Conservation (phyloP, 495 filamentous ascomycete species). For the Astrocystis sublimbata region DNA sequence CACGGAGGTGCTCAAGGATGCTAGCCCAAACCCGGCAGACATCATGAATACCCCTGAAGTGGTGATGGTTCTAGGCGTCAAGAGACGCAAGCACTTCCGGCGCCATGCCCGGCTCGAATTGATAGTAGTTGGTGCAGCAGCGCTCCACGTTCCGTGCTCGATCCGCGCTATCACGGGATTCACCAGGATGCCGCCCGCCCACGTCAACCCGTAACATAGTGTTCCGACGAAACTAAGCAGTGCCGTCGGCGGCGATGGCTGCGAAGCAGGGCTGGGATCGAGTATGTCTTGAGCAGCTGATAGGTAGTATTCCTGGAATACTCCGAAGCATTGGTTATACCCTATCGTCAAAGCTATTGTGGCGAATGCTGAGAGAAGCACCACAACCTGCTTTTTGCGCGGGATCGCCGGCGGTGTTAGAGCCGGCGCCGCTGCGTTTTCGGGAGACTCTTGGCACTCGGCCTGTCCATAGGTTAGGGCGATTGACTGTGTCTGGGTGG, state of each 20-base stretch:
- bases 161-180: constrained; percentile 50
- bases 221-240: constrained; percentile 54
- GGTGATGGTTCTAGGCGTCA: constrained; percentile 32
- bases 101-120: constrained; percentile 27
- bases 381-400: constrained; percentile 43
- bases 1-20: constrained; percentile 37
- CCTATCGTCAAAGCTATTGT: constrained; percentile 51
- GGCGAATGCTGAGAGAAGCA: constrained; percentile 45
- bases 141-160: constrained; percentile 33
- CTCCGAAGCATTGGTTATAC: constrained; percentile 51
- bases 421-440: constrained; percentile 18
- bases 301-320: constrained; percentile 53
- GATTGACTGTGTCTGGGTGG: constrained; percentile 17
- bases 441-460: constrained; percentile 2
- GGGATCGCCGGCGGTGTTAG: constrained; percentile 41
- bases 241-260: constrained; percentile 37
- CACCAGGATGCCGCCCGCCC: constrained; percentile 50
- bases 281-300: constrained; percentile 42
- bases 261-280: constrained; percentile 28
- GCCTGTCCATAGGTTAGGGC: constrained; percentile 16
- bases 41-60: constrained; percentile 39
- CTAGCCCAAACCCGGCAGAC: constrained; percentile 39
- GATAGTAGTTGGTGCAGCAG: constrained; percentile 18
- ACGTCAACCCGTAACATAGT: constrained; percentile 49
- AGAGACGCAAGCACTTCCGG: constrained; percentile 24